Percentiles rank a stretch among this genome's conserved stretches.
Evolutionary conservation across 352 stramenopile genomes (phyloP).

Genomic region (Peronospora farinosa): DNA sequence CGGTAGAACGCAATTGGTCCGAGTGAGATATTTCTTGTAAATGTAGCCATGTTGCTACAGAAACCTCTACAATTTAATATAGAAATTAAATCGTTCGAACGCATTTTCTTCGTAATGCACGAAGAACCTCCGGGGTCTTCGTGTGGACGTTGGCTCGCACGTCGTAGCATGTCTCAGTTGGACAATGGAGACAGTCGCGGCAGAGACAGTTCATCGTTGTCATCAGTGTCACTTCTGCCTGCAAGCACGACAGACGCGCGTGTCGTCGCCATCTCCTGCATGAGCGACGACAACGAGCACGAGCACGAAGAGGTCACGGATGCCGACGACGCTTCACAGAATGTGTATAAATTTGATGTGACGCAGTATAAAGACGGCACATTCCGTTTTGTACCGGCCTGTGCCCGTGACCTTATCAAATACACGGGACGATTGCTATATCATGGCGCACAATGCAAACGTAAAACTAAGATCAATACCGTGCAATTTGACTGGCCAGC

Average conservation of each 20-base stretch:
- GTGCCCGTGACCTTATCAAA: constrained; percentile 60
- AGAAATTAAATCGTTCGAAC: background rate
- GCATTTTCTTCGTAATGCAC: constrained; percentile 8
- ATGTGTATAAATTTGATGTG: constrained; percentile 80
- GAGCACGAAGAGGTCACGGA: constrained; percentile 9
- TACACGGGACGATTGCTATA: constrained; percentile 71
- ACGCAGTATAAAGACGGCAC: constrained; percentile 65
- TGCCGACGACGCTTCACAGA: constrained; percentile 12
- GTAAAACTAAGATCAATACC: constrained; percentile 79
- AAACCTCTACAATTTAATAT: background rate
- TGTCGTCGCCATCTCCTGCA: constrained; percentile 23
- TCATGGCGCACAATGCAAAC: constrained; percentile 48
- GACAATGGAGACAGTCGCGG: constrained; percentile 18
- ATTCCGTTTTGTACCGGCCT: constrained; percentile 64
- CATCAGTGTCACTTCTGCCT: constrained; percentile 16
- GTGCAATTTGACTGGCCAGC: constrained; percentile 84
- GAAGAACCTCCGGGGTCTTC: constrained; percentile 14
- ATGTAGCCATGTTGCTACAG: constrained; percentile 11
- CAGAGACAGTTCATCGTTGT: constrained; percentile 14
- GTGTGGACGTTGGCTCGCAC: constrained; percentile 20
- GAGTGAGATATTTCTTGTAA: too few relatives aligned
- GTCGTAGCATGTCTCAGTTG: constrained; percentile 13
- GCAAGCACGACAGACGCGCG: constrained; percentile 21
- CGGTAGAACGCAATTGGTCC: too few relatives aligned
- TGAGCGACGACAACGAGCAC: constrained; percentile 33